Percentiles rank a stretch among this genome's conserved stretches.
These are phyloP conservation scores for Coniochaeta hoffmannii DNA, from an alignment of 2,329 filamentous ascomycete genomes.

Conservation along the genomic window DNA sequence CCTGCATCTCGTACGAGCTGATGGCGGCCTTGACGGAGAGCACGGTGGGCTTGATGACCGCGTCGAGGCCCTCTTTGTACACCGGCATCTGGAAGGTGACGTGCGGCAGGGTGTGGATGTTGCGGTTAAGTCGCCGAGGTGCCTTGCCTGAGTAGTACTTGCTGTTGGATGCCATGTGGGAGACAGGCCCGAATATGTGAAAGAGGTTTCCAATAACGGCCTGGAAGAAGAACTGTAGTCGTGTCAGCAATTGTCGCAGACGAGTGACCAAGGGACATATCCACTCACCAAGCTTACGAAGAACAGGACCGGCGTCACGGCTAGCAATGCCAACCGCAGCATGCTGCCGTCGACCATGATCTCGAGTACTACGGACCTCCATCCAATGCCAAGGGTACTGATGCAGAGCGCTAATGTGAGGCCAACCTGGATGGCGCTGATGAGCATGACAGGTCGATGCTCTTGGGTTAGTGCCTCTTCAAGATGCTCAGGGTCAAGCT, in stretches of 20 bases:
- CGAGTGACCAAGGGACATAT: not conserved
- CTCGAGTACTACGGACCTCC: conserved; percentile 46
- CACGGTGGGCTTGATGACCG: conserved; percentile 47
- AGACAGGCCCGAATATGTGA: conserved; percentile 43
- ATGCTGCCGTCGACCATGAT: conserved; percentile 44
- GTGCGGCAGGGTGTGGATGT: conserved; percentile 34
- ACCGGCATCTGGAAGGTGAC: conserved; percentile 43
- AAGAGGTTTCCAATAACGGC: conserved; percentile 40
- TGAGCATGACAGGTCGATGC: conserved; percentile 42
- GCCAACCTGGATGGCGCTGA: conserved; percentile 45
- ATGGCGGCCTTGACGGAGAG: conserved; percentile 49
- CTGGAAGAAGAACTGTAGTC: conserved; percentile 37
- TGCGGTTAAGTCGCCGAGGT: conserved; percentile 28
- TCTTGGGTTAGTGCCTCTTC: conserved; percentile 32
- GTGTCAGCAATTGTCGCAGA: no score
- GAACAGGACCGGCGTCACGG: conserved; percentile 43
- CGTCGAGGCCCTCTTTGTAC: conserved; percentile 39
- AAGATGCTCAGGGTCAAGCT: conserved; percentile 33
- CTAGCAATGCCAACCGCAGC: conserved; percentile 44
- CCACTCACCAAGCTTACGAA: conserved; percentile 46
- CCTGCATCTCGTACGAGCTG: conserved; percentile 51
- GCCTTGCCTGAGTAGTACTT: conserved; percentile 35
- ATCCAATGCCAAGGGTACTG: conserved; percentile 48
- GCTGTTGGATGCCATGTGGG: conserved; percentile 34
- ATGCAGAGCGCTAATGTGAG: conserved; percentile 45